These are phyloP conservation scores for Astragalus glycyphyllos DNA, from an alignment of 306 rosid genomes.

Conservation along the genomic window DNA sequence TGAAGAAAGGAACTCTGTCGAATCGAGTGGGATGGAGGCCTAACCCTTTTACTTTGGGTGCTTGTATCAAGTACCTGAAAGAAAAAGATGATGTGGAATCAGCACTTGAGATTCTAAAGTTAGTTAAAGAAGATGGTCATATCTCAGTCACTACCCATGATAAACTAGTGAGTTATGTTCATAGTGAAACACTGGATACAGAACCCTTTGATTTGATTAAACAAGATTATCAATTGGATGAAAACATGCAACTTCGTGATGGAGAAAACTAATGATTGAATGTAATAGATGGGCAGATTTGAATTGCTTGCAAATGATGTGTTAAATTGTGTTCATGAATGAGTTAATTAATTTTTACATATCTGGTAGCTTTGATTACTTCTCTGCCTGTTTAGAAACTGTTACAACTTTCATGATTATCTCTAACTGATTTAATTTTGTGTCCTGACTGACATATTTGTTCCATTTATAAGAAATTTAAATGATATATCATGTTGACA, in stretches of 20 bases:
- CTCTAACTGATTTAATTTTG: constrained; percentile 9
- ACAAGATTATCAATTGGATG: constrained; percentile 32
- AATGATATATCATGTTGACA: background rate
- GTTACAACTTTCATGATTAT: constrained; percentile 17
- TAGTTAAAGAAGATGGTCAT: constrained; percentile 40
- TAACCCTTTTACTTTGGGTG: constrained; percentile 39
- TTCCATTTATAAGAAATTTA: background rate
- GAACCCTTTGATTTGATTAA: constrained; percentile 43
- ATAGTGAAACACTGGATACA: constrained; percentile 38
- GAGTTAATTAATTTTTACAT: constrained; percentile 11
- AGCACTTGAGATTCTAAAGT: constrained; percentile 54
- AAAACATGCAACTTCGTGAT: constrained; percentile 17
- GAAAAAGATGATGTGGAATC: constrained; percentile 55
- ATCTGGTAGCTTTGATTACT: background rate
- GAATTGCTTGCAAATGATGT: constrained; percentile 26
- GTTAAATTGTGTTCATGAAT: background rate
- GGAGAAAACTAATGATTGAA: constrained; percentile 31
- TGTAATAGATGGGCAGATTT: constrained; percentile 23
- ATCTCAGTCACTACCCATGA: constrained; percentile 39
- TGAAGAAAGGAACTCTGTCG: constrained; percentile 54
- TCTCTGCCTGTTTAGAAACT: constrained; percentile 9
- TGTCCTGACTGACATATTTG: background rate
- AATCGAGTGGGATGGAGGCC: constrained; percentile 47
- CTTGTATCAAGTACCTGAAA: constrained; percentile 66
- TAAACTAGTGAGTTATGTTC: constrained; percentile 46